These are phyloP conservation scores for Rosellinia necatrix DNA, from an alignment of 2,329 filamentous ascomycete genomes.

Conservation along the genomic window DNA sequence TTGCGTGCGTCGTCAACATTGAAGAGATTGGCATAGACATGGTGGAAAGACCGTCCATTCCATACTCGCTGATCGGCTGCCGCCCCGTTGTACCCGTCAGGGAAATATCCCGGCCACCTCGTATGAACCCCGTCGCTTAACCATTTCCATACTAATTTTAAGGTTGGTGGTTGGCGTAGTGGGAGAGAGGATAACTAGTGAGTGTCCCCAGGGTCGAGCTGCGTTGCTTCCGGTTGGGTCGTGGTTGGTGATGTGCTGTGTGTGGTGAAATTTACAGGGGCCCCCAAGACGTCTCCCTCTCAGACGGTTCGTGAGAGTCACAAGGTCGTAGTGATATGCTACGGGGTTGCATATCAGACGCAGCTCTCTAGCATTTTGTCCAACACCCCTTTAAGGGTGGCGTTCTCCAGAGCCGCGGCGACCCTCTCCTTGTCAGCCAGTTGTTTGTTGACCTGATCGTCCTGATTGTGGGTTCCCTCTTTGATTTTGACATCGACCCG, in stretches of 20 bases:
- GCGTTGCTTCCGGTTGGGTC: background rate
- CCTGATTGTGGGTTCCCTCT: slow-evolving; percentile 92
- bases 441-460: slow-evolving; percentile 96
- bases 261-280: background rate
- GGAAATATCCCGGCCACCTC: background rate
- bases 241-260: slow-evolving; percentile 1
- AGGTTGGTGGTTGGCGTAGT: background rate
- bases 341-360: slow-evolving; percentile 49
- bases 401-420: slow-evolving; percentile 91
- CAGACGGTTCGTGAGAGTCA: slow-evolving; percentile 1
- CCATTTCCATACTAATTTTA: background rate
- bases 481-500: slow-evolving; percentile 93
- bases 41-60: background rate
- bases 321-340: background rate
- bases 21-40: background rate
- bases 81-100: background rate
- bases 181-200: background rate
- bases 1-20: background rate
- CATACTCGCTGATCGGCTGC: too few species aligned
- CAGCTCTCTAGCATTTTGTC: slow-evolving; percentile 94
- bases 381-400: slow-evolving; percentile 83
- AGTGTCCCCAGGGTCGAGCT: slow-evolving; percentile 1
- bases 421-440: slow-evolving; percentile 95
- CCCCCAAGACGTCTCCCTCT: background rate
- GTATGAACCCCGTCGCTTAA: background rate